Evolutionary conservation across 306 rosid species (phyloP).

Genomic region (Senna tora): DNA sequence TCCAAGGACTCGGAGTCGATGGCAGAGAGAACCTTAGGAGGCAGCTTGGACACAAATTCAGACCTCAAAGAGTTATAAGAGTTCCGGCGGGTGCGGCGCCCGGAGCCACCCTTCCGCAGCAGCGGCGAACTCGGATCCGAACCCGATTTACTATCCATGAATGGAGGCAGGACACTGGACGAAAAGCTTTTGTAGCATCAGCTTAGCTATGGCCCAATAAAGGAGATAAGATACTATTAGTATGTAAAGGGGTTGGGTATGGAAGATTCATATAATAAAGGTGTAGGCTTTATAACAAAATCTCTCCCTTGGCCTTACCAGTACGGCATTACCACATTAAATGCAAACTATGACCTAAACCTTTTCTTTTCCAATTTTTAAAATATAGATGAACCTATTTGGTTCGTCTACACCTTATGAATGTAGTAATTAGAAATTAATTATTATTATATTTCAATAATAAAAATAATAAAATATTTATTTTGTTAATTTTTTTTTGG

Average conservation of each 20-base stretch:
- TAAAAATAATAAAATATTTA: too few relatives aligned
- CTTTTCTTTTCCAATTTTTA: too few relatives aligned
- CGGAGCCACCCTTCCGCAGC: background rate
- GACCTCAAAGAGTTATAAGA: constrained; percentile 44
- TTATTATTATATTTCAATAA: too few relatives aligned
- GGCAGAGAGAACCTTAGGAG: constrained; percentile 56
- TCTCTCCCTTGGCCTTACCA: background rate
- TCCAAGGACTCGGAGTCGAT: constrained; percentile 53
- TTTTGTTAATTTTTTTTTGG: too few relatives aligned
- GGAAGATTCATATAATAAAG: background rate
- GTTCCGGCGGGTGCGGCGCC: constrained; percentile 35
- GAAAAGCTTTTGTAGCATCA: background rate
- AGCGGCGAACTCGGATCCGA: constrained; percentile 36
- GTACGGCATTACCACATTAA: too few relatives aligned
- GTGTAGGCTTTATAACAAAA: background rate
- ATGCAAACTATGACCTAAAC: too few relatives aligned
- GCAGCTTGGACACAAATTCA: constrained; percentile 59
- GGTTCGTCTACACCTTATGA: too few relatives aligned
- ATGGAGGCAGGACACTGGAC: background rate
- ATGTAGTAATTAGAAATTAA: too few relatives aligned
- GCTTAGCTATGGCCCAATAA: background rate
- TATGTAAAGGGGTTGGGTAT: too few relatives aligned
- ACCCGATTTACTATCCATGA: constrained; percentile 31
- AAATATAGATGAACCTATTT: too few relatives aligned
- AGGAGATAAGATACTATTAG: too few relatives aligned